These are phyloP conservation scores for Mortierella sp. DNA, from an alignment of 371 early-diverging fungal species.

Conservation along the genomic window DNA sequence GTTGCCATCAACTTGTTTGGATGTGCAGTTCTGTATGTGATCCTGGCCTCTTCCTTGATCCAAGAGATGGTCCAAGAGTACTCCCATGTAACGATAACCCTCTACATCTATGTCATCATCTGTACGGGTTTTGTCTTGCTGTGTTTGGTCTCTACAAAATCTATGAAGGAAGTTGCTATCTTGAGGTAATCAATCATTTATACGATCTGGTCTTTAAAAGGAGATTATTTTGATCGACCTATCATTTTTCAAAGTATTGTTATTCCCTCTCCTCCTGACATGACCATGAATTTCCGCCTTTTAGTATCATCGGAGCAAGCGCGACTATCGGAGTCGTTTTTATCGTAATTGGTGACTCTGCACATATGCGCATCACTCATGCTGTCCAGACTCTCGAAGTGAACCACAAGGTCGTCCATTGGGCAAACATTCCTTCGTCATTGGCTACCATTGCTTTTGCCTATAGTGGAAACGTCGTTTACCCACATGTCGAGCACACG, in stretches of 20 bases:
- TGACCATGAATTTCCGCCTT: background rate
- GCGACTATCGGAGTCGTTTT: constrained; percentile 40
- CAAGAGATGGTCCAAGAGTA: constrained; percentile 21
- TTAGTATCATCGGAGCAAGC: constrained; percentile 33
- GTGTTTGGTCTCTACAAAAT: constrained; percentile 41
- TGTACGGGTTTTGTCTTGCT: constrained; percentile 37
- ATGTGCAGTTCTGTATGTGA: constrained; percentile 38
- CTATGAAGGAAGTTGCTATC: constrained; percentile 48
- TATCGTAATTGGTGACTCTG: constrained; percentile 34
- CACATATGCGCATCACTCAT: constrained; percentile 6
- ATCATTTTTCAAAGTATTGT: background rate
- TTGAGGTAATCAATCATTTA: constrained; percentile 19
- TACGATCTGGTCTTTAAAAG: no score
- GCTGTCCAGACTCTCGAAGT: background rate
- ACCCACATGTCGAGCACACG: constrained; percentile 85
- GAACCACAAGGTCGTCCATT: constrained; percentile 62
- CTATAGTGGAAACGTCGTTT: constrained; percentile 85
- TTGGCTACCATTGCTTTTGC: constrained; percentile 80
- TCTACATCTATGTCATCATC: constrained; percentile 16
- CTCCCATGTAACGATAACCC: background rate
- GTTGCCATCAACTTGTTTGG: constrained; percentile 60
- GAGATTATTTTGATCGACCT: background rate
- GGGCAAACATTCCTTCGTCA: constrained; percentile 67
- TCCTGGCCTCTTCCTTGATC: constrained; percentile 33
- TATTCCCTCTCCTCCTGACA: no score